Evolutionary conservation across 495 filamentous ascomycete genomes (phyloP), one percentile per base, ranked within the genome.

Genomic region (Trichodelitschia bisporula): DNA sequence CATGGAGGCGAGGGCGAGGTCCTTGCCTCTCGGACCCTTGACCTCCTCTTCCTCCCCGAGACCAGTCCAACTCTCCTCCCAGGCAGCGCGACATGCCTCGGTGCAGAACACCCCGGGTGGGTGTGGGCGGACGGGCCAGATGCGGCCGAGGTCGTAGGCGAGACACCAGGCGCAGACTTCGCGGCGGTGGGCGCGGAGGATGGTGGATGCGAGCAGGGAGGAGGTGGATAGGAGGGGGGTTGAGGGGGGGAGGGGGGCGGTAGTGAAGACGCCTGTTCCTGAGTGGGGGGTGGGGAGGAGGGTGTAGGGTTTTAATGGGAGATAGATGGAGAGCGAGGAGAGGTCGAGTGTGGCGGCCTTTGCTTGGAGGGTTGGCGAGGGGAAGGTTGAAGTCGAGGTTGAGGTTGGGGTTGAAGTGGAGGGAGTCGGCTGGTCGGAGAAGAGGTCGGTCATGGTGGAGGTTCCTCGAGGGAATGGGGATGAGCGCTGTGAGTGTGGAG

Each of bases 81-180:
- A 53, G 14, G 12, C 16, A 0, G 19, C 15, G 18, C 36, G 31
- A 30, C 50, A 53, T 1, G 23, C 9, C 4, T 15, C 18, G 1
- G 30, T 32, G 38, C 49, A 54, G 33, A 52, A 34, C 24, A 47
- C 40, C 15, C 49, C 49, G 6, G 38, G 34, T 1, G 19, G 17
- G 2, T 16, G 13, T 26, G 46, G 36, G 5, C 44, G 35, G 2
- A 50, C 32, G 5, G 19, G 29, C 30, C 43, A 27, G 10, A 41
- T 41, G 0, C 39, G 38, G 0, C 50, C 50, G 5, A 36, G 35
- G 29, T 50, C 43, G 37, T 54, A 54, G 18, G 12, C 13, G 31
- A 54, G 52, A 37, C 50, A 54, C 6, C 41, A 25, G 1, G 39
- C 47, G 39, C 50, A 54, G 13, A 51, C 49, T 39, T 54, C 50